Evolutionary conservation across 371 early-diverging fungal species (phyloP), one percentile per base, ranked within the genome.

Genomic region (Mortierella sp.): DNA sequence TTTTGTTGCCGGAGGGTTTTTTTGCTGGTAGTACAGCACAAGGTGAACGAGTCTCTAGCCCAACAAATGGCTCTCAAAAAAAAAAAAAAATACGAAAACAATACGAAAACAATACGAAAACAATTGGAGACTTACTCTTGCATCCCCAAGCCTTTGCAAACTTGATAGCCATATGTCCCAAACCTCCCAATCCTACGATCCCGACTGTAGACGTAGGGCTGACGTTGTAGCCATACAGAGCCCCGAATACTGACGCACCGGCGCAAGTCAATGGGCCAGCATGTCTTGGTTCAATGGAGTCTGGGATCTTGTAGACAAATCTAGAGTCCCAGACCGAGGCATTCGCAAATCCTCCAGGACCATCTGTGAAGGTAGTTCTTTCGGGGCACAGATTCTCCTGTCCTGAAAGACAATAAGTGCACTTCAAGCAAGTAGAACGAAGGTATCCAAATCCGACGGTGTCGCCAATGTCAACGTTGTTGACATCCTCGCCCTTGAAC

Each of bases 131-230:
- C 21, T 83, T 86, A 57, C 88, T 84, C 55, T 86, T 84, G 57
- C 88, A 87, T 21, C 92, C 92, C 87, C 92, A 85, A 28, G 86
- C 88, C 24, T 75, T 76, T n/a, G 92, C 90, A 61, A 90, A 91
- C 74, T 93, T 90, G 61, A 92, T 66, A 0, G 89, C 92, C 74
- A 93, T 75, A 63, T 93, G 93, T 8, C 93, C 89, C 52, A 93
- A 83, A 28, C 94, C 93, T 32, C 94, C 94, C 61, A 92, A 87
- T n/a, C 92, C 94, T 59, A 91, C 84, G 24, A 93, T 85, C 33
- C 90, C 93, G 33, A 93, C 85, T 28, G 86, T 78, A 32, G 73
- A 85, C 28, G 89, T 89, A 10, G 90, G 88, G 38, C 73, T 60
- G 41, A 86, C 61, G 21, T 86, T 82, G 76, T 83, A 83, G 1